Evolutionary conservation across 2,329 filamentous ascomycete genomes (phyloP).

Genomic region (Venturia nashicola): DNA sequence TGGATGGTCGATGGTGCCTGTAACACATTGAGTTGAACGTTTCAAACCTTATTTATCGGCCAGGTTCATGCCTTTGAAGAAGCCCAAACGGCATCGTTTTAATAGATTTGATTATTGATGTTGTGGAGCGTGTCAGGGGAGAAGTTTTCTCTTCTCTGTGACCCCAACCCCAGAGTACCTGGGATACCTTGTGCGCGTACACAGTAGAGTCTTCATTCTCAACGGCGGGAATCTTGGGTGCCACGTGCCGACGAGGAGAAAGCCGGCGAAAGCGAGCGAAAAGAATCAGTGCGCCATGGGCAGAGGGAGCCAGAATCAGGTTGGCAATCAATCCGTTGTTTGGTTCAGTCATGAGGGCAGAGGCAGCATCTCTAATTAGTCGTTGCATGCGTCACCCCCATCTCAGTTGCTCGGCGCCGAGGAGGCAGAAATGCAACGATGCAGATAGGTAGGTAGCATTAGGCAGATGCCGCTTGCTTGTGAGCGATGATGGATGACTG

Average conservation of each 20-base stretch:
- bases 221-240: background rate
- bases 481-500: background rate
- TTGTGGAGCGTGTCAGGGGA: background rate
- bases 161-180: background rate
- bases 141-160: background rate
- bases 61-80: background rate
- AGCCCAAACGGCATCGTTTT: background rate
- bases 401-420: background rate
- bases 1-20: background rate
- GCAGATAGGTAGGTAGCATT: background rate
- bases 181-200: background rate
- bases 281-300: background rate
- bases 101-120: background rate
- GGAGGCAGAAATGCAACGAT: background rate
- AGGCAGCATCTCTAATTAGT: background rate
- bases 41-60: background rate
- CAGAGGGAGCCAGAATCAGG: background rate
- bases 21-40: background rate
- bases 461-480: background rate
- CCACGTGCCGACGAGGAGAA: background rate
- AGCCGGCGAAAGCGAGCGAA: background rate
- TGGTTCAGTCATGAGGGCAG: background rate
- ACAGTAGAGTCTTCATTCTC: background rate
- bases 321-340: background rate
- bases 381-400: background rate